Percentiles rank a stretch among this genome's conserved stretches.
phyloP scores from a whole-genome alignment of 2,329 filamentous ascomycete species.

The Penicillium sp. region DNA sequence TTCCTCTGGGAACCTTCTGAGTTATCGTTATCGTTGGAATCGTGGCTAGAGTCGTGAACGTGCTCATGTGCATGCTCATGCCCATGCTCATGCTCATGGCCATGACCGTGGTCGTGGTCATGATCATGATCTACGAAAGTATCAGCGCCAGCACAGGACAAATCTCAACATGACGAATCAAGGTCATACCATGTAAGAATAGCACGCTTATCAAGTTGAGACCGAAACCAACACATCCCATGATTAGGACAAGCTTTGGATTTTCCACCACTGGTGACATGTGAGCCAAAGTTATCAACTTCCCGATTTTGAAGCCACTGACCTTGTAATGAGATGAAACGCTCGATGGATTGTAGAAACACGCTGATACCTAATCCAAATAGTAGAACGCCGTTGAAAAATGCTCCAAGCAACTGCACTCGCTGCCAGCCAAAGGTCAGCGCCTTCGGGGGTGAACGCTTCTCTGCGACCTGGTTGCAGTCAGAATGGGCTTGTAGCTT shows the following conservation, averaged over 20 bases:
- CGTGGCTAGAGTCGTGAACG: not conserved
- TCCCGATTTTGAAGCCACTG: not conserved
- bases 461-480: conserved; percentile 40
- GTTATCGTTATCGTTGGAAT: not conserved
- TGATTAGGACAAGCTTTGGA: conserved; percentile 67
- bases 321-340: conserved; percentile 46
- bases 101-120: conserved; percentile 9
- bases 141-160: not conserved
- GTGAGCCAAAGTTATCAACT: not conserved
- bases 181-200: conserved; percentile 62
- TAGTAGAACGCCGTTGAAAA: conserved; percentile 77
- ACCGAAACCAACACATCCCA: conserved; percentile 67
- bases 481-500: conserved; percentile 41
- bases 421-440: conserved; percentile 40
- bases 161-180: not conserved
- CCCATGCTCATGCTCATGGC: conserved; percentile 4
- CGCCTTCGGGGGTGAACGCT: conserved; percentile 6
- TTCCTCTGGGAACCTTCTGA: not conserved
- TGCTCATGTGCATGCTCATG: conserved; percentile 1
- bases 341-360: conserved; percentile 70
- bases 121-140: conserved; percentile 8
- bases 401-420: conserved; percentile 69
- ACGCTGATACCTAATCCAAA: conserved; percentile 73
- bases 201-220: conserved; percentile 68
- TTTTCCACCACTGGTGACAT: conserved; percentile 59